A percentile compares a stretch with the other conserved stretches of the same genome.
Evolutionary conservation across 2,329 filamentous ascomycete genomes (phyloP).

Genomic region (Epichloe elymi): DNA sequence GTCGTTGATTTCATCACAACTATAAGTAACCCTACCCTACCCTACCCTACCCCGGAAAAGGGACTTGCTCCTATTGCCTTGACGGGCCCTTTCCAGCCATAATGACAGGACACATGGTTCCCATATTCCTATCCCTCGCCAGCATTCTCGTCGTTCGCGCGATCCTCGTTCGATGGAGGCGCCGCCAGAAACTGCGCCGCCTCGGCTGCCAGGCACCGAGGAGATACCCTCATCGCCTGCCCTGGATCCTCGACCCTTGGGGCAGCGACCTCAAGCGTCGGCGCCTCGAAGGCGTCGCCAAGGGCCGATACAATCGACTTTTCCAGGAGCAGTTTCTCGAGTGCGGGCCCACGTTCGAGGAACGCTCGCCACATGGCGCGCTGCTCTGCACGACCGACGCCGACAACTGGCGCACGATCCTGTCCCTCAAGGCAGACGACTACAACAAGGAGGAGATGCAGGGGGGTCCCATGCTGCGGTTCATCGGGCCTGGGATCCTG

Average conservation of each 20-base stretch:
- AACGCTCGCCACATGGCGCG: background rate
- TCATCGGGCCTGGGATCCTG: slow-evolving; percentile 1
- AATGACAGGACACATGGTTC: background rate
- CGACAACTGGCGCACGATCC: slow-evolving; percentile 1
- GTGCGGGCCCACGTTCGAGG: slow-evolving; percentile 2
- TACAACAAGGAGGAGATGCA: background rate
- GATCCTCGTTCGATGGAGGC: background rate
- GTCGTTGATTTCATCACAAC: too few relatives aligned
- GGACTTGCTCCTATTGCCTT: too few relatives aligned
- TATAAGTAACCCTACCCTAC: too few relatives aligned
- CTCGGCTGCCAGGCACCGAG: background rate
- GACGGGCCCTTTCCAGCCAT: too few relatives aligned
- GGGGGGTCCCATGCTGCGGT: background rate
- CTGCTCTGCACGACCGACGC: background rate
- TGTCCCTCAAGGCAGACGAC: background rate
- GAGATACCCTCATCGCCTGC: slow-evolving; percentile 1
- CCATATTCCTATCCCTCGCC: background rate
- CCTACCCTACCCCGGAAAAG: too few relatives aligned
- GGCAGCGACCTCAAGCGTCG: background rate
- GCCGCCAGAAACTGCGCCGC: background rate
- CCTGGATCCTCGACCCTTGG: slow-evolving; percentile 2
- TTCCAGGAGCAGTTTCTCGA: background rate
- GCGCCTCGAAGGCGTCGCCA: background rate
- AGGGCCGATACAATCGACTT: background rate
- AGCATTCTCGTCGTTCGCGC: background rate